Evolutionary conservation across 2,329 filamentous ascomycete species (phyloP).

Genomic region (Myriangium duriaei): DNA sequence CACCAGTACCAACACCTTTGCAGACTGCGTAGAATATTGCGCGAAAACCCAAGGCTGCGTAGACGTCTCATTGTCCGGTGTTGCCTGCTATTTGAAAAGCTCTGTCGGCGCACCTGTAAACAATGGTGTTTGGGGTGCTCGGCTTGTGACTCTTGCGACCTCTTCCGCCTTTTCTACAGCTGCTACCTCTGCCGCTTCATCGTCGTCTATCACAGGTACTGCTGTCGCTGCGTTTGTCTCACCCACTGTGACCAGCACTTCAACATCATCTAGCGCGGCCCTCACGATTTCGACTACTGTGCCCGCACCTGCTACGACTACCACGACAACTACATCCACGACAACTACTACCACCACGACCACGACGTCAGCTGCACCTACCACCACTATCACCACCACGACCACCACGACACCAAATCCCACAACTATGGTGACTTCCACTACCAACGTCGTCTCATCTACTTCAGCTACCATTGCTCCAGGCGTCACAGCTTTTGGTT

Average conservation of each 20-base stretch:
- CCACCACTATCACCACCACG: slow-evolving; percentile 6
- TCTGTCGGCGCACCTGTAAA: slow-evolving; percentile 11
- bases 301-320: slow-evolving; percentile 5
- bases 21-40: slow-evolving; percentile 17
- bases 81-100: slow-evolving; percentile 14
- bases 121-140: slow-evolving; percentile 11
- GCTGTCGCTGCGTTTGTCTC: neutral
- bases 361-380: slow-evolving; percentile 6
- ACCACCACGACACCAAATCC: slow-evolving; percentile 5
- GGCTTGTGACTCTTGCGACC: slow-evolving; percentile 3
- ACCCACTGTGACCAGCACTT: slow-evolving; percentile 4
- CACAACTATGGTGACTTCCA: slow-evolving; percentile 4
- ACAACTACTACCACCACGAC: slow-evolving; percentile 4
- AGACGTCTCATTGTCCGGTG: slow-evolving; percentile 16
- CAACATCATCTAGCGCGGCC: slow-evolving; percentile 3
- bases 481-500: slow-evolving; percentile 17
- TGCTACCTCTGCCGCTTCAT: slow-evolving; percentile 1
- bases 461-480: slow-evolving; percentile 10
- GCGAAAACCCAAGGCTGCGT: slow-evolving; percentile 14
- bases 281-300: slow-evolving; percentile 8
- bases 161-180: slow-evolving; percentile 9
- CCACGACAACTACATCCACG: slow-evolving; percentile 6
- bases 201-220: neutral
- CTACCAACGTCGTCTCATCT: slow-evolving; percentile 8
- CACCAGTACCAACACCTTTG: slow-evolving; percentile 12